Evolutionary conservation across 129 eudicot genomes (phyloP).

Genomic region (Chrysanthemum seticuspe): DNA sequence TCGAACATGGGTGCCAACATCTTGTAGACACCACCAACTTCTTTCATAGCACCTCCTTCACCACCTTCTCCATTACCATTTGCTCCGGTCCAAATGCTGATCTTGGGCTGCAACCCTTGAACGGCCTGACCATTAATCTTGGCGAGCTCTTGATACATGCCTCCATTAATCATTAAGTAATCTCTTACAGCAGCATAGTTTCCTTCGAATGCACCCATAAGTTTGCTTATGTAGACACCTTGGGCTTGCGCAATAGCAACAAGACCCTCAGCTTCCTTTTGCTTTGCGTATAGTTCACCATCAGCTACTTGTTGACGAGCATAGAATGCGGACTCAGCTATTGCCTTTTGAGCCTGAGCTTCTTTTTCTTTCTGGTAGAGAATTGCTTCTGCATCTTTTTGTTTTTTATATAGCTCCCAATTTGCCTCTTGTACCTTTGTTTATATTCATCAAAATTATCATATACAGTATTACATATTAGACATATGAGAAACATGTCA

Average conservation of each 20-base stretch:
- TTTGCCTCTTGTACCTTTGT: no score
- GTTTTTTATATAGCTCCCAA: no score
- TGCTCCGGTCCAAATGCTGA: constrained; percentile 40
- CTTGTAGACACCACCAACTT: constrained; percentile 33
- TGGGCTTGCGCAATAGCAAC: constrained; percentile 38
- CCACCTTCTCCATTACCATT: constrained; percentile 24
- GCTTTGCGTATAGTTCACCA: no score
- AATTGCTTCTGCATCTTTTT: no score
- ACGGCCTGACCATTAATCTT: constrained; percentile 39
- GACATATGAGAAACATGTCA: no score
- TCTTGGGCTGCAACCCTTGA: constrained; percentile 40
- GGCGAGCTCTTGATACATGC: constrained; percentile 39
- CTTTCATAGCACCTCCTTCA: constrained; percentile 26
- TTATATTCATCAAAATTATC: no score
- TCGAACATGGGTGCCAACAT: constrained; percentile 38
- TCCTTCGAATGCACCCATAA: constrained; percentile 33
- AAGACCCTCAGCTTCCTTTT: neutral
- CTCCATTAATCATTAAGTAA: constrained; percentile 35
- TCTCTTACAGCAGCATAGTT: constrained; percentile 33
- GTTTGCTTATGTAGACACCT: constrained; percentile 32
- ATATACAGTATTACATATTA: no score
- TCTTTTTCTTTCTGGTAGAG: no score
- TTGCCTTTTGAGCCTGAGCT: no score
- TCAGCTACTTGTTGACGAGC: no score
- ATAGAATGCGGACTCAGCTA: no score